Evolutionary conservation across 2,329 filamentous ascomycete genomes (phyloP).

Genomic region (Pseudocercospora crystallina): DNA sequence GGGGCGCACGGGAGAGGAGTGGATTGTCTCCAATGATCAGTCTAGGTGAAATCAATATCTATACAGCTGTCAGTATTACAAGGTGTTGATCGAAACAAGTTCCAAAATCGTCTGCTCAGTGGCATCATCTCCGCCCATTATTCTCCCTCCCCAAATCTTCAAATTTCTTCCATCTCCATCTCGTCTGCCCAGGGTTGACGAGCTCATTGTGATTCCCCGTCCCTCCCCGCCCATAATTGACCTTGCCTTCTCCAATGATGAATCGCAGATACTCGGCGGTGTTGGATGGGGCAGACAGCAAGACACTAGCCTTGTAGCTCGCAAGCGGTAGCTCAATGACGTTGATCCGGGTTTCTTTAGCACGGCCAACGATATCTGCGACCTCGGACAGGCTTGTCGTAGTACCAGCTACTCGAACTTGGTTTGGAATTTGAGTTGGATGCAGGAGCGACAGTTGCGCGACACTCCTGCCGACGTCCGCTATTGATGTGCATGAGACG

Average conservation of each 20-base stretch:
- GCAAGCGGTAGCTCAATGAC: slow-evolving; percentile 8
- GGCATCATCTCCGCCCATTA: neutral
- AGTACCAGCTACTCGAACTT: slow-evolving; percentile 6
- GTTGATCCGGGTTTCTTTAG: neutral
- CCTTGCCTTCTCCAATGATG: slow-evolving; percentile 11
- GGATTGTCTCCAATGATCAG: too few species aligned
- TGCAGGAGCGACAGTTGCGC: slow-evolving; percentile 4
- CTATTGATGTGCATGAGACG: slow-evolving; percentile 3
- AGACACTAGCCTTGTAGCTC: slow-evolving; percentile 10
- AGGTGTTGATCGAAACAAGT: too few species aligned
- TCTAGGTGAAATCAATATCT: too few species aligned
- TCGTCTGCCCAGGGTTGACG: slow-evolving; percentile 10
- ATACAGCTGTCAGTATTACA: too few species aligned
- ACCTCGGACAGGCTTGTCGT: slow-evolving; percentile 1
- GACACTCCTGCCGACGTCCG: slow-evolving; percentile 4
- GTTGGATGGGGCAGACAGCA: neutral
- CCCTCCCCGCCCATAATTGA: slow-evolving; percentile 4
- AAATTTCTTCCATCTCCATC: slow-evolving; percentile 12
- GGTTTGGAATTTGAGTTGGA: slow-evolving; percentile 2
- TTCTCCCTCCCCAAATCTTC: slow-evolving; percentile 6
- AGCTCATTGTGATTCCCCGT: slow-evolving; percentile 6
- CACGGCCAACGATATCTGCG: slow-evolving; percentile 3
- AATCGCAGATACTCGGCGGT: slow-evolving; percentile 3
- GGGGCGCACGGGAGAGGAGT: too few species aligned
- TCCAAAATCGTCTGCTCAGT: too few species aligned